Evolutionary conservation across 2,329 filamentous ascomycete species (phyloP), one percentile per base, ranked within the genome.

Genomic region (Taxawa tesnikishii): DNA sequence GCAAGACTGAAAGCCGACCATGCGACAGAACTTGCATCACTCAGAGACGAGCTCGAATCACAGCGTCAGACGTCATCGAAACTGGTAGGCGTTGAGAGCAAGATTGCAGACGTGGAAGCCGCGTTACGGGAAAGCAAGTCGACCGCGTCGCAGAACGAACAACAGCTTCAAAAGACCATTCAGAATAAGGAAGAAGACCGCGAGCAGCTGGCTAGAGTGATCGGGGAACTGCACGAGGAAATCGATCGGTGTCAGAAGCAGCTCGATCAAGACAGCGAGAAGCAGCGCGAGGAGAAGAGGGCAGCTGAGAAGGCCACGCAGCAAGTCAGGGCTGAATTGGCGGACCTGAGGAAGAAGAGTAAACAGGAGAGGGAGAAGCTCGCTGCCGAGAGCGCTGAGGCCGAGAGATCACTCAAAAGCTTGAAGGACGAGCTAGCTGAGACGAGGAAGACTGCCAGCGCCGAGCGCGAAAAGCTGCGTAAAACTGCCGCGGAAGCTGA

Each of bases 201-300:
- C 12, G 46, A 47, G 18, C 39, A 49, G 35, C 37, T 55, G 13
- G 47, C 42, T 6, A 34, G 37, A 26, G 48, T 53, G 3, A 48
- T 55, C 15, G 38, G 44, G 14, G 51, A 55, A 19, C 37, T 55
- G 26, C 43, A 44, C 35, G 34, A 46, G 24, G 51, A 55, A 40
- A 55, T 55, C 26, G 47, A 52, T 26, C 39, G 45, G n/a, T 51
- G 47, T 28, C 47, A 55, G 37, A 30, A 43, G 29, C 36, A 38
- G 24, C 26, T 43, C 13, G 40, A 43, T 18, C 28, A 28, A 15
- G 40, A 38, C 24, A 33, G 26, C 9, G 31, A n/a, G 5, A 29
- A 32, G 18, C 28, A 38, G 21, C 31, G 33, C 26, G 28, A 34
- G 17, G 36, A 37, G 24, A 33, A 38, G 15, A 34, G 41, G 28